Conservation (phyloP, 2,329 filamentous ascomycete genomes). For the Clonostachys byssicola region DNA sequence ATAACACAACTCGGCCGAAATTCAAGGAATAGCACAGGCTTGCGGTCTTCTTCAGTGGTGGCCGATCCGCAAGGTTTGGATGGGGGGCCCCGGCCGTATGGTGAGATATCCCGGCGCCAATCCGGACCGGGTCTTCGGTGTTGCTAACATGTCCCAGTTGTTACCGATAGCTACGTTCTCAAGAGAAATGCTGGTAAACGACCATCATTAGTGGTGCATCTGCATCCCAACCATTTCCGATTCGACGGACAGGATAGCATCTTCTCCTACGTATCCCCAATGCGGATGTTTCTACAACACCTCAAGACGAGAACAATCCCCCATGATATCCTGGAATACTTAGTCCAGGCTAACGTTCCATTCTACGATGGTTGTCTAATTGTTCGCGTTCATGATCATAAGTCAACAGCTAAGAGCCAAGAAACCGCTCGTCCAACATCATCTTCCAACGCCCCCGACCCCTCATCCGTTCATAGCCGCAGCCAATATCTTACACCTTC, state of each 20-base stretch:
- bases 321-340: slow-evolving; percentile 80
- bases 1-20: slow-evolving; percentile 34
- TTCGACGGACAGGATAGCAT: slow-evolving; percentile 94
- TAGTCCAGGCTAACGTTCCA: slow-evolving; percentile 64
- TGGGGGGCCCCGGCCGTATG: slow-evolving; percentile 45
- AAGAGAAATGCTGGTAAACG: slow-evolving; percentile 70
- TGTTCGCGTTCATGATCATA: slow-evolving; percentile 89
- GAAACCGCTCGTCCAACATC: slow-evolving; percentile 36
- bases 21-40: slow-evolving; percentile 45
- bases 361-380: slow-evolving; percentile 97
- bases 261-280: slow-evolving; percentile 88
- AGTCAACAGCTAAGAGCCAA: slow-evolving; percentile 58
- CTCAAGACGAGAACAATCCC: slow-evolving; percentile 74
- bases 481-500: slow-evolving; percentile 89
- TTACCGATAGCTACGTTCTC: slow-evolving; percentile 74
- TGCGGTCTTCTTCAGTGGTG: slow-evolving; percentile 41
- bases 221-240: slow-evolving; percentile 81
- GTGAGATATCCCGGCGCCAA: slow-evolving; percentile 23
- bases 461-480: slow-evolving; percentile 89
- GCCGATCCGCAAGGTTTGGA: slow-evolving; percentile 32
- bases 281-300: slow-evolving; percentile 78
- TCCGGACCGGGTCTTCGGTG: not conserved
- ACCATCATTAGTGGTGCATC: slow-evolving; percentile 81
- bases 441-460: slow-evolving; percentile 56
- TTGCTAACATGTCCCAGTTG: slow-evolving; percentile 46